These are phyloP conservation scores for Westerdykella aurantiaca DNA, from an alignment of 2,329 filamentous ascomycete genomes.

Conservation along the genomic window DNA sequence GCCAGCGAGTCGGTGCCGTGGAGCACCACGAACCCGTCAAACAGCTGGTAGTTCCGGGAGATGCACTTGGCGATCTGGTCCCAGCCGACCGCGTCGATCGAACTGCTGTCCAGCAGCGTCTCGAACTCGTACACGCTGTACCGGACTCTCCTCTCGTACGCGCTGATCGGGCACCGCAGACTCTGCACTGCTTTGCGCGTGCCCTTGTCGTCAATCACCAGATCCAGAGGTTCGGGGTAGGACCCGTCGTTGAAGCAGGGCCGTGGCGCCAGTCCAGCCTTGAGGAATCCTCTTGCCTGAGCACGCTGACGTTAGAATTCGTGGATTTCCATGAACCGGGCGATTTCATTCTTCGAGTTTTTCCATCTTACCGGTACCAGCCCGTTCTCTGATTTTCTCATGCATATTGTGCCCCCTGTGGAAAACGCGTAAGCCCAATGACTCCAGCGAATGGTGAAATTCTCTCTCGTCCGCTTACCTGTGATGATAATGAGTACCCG, in stretches of 20 bases:
- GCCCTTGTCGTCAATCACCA: constrained; percentile 48
- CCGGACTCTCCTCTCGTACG: constrained; percentile 73
- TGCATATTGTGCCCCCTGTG: constrained; percentile 72
- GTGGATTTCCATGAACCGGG: neutral
- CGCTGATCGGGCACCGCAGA: constrained; percentile 71
- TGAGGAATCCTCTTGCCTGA: constrained; percentile 61
- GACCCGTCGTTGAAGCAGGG: constrained; percentile 81
- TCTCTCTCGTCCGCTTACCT: constrained; percentile 44
- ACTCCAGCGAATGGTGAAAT: neutral
- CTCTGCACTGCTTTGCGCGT: constrained; percentile 55
- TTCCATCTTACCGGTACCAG: constrained; percentile 60
- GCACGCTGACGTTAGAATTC: neutral
- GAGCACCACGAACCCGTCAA: constrained; percentile 85
- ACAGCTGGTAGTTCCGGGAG: constrained; percentile 77
- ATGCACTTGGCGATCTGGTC: constrained; percentile 75
- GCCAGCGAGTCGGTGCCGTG: constrained; percentile 85
- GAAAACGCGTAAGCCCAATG: neutral
- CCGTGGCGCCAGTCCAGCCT: constrained; percentile 73
- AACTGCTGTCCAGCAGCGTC: constrained; percentile 80
- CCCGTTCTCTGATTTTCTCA: constrained; percentile 75
- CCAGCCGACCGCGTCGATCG: constrained; percentile 82
- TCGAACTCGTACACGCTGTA: constrained; percentile 82
- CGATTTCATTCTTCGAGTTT: neutral
- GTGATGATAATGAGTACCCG: constrained; percentile 87
- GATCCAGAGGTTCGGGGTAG: constrained; percentile 50